phyloP scores from a whole-genome alignment of 768 basidiomycete species.

The Lepiota venenata region DNA sequence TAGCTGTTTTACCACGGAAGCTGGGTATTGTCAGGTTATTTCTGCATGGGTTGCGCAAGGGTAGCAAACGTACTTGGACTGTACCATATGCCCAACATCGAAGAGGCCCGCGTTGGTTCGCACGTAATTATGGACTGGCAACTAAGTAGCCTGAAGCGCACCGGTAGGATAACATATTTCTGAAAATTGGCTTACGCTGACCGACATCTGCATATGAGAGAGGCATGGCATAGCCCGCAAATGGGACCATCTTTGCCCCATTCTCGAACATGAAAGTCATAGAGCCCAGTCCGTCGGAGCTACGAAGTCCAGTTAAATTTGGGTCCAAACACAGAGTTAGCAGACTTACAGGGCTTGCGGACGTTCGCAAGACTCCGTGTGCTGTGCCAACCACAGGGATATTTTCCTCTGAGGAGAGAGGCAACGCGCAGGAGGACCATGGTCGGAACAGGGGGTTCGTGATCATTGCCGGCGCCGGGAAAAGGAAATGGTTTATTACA shows the following conservation, averaged over 20 bases:
- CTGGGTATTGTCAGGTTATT: constrained; percentile 33
- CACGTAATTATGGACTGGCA: constrained; percentile 84
- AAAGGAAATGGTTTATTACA: neutral
- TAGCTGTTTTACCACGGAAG: constrained; percentile 77
- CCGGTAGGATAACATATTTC: too few relatives aligned
- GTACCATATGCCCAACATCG: constrained; percentile 99
- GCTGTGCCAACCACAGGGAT: neutral
- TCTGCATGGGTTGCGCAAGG: neutral
- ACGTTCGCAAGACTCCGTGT: constrained; percentile 18
- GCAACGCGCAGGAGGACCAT: constrained; percentile 8
- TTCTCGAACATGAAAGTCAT: constrained; percentile 82
- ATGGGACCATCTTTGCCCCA: constrained; percentile 93
- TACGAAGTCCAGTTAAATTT: constrained; percentile 15
- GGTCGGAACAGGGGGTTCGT: constrained; percentile 3
- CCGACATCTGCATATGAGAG: constrained; percentile 80
- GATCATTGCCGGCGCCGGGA: neutral
- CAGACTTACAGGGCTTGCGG: constrained; percentile 17
- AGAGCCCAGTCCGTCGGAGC: constrained; percentile 68
- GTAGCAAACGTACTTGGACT: constrained; percentile 61
- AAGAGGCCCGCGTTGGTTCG: constrained; percentile 83
- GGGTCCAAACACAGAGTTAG: neutral
- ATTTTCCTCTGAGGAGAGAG: constrained; percentile 4
- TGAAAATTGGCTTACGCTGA: constrained; percentile 47
- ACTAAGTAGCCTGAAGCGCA: constrained; percentile 41
- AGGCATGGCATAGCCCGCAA: constrained; percentile 96